Conservation (phyloP, 768 basidiomycete species). For the Boletus edulis region DNA sequence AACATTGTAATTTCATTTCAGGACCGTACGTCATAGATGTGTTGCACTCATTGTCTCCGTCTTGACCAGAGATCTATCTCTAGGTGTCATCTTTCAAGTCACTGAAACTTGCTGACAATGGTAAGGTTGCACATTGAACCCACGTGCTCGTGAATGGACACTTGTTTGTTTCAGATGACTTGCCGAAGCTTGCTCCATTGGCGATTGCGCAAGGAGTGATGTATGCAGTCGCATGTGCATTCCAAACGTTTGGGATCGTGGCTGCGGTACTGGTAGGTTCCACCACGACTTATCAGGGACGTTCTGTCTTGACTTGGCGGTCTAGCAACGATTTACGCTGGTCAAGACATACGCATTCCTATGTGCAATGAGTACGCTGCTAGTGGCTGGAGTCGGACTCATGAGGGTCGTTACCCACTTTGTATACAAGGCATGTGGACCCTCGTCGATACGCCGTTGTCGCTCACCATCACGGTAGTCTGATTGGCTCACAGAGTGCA, state of each 20-base stretch:
- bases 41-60: neutral
- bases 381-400: slow-evolving; percentile 51
- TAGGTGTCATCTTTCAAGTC: slow-evolving; percentile 66
- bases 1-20: neutral
- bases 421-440: slow-evolving; percentile 51
- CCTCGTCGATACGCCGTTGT: neutral
- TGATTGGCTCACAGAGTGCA: slow-evolving; percentile 58
- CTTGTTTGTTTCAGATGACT: slow-evolving; percentile 34
- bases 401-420: slow-evolving; percentile 65
- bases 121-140: slow-evolving; percentile 37
- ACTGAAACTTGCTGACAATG: slow-evolving; percentile 42
- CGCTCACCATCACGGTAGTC: slow-evolving; percentile 35
- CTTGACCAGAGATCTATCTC: neutral
- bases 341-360: slow-evolving; percentile 57
- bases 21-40: slow-evolving; percentile 20
- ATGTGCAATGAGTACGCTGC: slow-evolving; percentile 44
- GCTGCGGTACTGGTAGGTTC: slow-evolving; percentile 50
- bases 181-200: slow-evolving; percentile 48
- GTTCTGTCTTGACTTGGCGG: neutral
- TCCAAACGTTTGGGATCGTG: slow-evolving; percentile 55
- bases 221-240: slow-evolving; percentile 47
- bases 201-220: slow-evolving; percentile 60
- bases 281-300: neutral
- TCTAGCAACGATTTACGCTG: slow-evolving; percentile 52
- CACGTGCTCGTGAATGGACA: neutral